phyloP scores from a whole-genome alignment of 2,329 filamentous ascomycete genomes.

The Penicillium hordei region DNA sequence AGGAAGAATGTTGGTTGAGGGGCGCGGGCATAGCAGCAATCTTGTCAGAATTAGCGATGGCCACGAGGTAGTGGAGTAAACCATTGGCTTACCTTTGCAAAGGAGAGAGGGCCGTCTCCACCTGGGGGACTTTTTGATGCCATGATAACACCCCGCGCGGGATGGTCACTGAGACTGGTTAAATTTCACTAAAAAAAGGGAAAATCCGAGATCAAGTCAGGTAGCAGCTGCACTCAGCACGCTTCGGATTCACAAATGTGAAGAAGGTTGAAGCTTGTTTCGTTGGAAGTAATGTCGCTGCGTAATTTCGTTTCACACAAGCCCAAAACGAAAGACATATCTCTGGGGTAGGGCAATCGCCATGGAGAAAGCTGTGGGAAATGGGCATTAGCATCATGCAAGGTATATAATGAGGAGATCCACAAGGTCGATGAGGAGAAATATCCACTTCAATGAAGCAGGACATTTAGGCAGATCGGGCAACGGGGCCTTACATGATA shows the following conservation, averaged over 20 bases:
- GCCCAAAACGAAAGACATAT: constrained; percentile 47
- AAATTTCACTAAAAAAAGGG: constrained; percentile 23
- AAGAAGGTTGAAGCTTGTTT: constrained; percentile 29
- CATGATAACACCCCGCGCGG: constrained; percentile 29
- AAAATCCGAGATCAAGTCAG: constrained; percentile 13
- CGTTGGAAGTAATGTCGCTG: constrained; percentile 39
- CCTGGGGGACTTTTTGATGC: constrained; percentile 31
- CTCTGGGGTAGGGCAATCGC: constrained; percentile 43
- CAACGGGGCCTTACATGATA: constrained; percentile 24
- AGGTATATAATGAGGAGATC: background rate
- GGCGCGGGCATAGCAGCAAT: constrained; percentile 46
- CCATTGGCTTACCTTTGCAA: constrained; percentile 65
- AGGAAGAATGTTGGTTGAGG: constrained; percentile 27
- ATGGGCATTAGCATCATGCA: constrained; percentile 21
- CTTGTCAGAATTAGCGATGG: constrained; percentile 30
- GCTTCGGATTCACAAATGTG: constrained; percentile 20
- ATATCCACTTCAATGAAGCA: constrained; percentile 3
- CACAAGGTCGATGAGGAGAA: constrained; percentile 2
- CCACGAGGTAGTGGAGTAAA: background rate
- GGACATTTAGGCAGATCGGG: background rate
- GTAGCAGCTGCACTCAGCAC: constrained; percentile 22
- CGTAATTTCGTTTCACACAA: constrained; percentile 45
- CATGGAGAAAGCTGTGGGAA: constrained; percentile 39
- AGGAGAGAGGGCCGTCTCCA: constrained; percentile 56
- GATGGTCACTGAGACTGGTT: constrained; percentile 19